Evolutionary conservation across 176 grass and related monocot species (phyloP).

Genomic region (Chrysopogon serrulatus): DNA sequence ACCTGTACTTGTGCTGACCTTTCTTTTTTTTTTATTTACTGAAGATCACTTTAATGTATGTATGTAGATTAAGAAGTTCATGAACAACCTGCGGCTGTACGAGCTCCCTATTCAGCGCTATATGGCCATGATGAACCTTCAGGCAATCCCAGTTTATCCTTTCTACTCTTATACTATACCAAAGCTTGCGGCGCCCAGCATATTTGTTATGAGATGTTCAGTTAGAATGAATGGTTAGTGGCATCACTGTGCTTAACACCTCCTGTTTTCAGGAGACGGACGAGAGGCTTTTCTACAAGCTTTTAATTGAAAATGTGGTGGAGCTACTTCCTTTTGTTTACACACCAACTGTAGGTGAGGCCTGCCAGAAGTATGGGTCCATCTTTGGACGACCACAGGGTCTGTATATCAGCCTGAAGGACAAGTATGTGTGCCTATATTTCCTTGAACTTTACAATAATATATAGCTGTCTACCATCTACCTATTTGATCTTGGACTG

Average conservation of each 20-base stretch:
- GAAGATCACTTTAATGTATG: conserved; percentile 17
- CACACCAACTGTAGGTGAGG: conserved; percentile 96
- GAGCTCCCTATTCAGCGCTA: conserved; percentile 77
- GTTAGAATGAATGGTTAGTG: background rate
- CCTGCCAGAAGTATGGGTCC: conserved; percentile 99
- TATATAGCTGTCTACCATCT: background rate
- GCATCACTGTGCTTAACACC: background rate
- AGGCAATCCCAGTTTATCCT: conserved; percentile 39
- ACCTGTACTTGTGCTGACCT: background rate
- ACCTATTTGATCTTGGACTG: background rate
- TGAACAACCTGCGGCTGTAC: conserved; percentile 83
- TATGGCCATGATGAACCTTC: conserved; percentile 98
- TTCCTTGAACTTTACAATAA: conserved; percentile 10
- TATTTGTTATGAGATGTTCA: background rate
- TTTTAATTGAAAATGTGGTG: conserved; percentile 98
- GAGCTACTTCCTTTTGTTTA: conserved; percentile 94
- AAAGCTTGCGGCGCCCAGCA: background rate
- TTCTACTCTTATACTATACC: background rate
- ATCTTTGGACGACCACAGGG: conserved; percentile 89
- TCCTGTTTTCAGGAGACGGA: conserved; percentile 65
- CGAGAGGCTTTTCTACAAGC: conserved; percentile 96
- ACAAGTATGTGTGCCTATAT: conserved; percentile 63
- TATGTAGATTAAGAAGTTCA: conserved; percentile 76
- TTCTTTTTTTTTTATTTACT: background rate
- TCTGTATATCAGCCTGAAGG: conserved; percentile 92